Conservation (phyloP, 257 asterid species). For the Echites panduratus region DNA sequence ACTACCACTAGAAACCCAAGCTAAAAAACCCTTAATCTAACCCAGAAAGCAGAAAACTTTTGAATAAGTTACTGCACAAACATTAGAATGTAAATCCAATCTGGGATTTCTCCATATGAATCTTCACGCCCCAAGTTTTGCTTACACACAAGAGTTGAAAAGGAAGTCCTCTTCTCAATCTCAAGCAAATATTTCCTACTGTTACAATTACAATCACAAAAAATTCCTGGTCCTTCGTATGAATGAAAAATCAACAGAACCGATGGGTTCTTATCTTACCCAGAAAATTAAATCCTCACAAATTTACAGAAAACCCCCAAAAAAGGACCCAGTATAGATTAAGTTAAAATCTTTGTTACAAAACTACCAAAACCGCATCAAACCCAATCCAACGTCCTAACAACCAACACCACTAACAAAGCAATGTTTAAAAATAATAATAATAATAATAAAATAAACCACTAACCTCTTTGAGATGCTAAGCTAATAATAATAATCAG, state of each 20-base stretch:
- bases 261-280: background rate
- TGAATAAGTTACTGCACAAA: background rate
- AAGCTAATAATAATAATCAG: background rate
- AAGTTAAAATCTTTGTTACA: slow-evolving; percentile 51
- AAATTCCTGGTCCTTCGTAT: slow-evolving; percentile 9
- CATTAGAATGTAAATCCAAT: background rate
- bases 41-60: slow-evolving; percentile 21
- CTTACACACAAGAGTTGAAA: background rate
- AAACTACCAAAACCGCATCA: slow-evolving; percentile 41
- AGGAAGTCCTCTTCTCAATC: slow-evolving; percentile 1
- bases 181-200: background rate
- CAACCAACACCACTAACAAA: slow-evolving; percentile 14
- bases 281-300: background rate
- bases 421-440: background rate
- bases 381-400: slow-evolving; percentile 36
- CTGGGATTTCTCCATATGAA: slow-evolving; percentile 1
- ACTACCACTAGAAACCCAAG: slow-evolving; percentile 17
- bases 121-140: background rate
- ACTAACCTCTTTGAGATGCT: slow-evolving; percentile 25
- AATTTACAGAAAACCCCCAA: background rate
- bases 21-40: slow-evolving; percentile 14
- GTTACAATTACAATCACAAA: slow-evolving; percentile 11
- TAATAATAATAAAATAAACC: slow-evolving; percentile 20
- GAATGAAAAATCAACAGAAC: slow-evolving; percentile 13
- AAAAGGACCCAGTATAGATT: background rate